Conservation (phyloP, 352 stramenopile genomes). For the Elongisporangium senticosum region DNA sequence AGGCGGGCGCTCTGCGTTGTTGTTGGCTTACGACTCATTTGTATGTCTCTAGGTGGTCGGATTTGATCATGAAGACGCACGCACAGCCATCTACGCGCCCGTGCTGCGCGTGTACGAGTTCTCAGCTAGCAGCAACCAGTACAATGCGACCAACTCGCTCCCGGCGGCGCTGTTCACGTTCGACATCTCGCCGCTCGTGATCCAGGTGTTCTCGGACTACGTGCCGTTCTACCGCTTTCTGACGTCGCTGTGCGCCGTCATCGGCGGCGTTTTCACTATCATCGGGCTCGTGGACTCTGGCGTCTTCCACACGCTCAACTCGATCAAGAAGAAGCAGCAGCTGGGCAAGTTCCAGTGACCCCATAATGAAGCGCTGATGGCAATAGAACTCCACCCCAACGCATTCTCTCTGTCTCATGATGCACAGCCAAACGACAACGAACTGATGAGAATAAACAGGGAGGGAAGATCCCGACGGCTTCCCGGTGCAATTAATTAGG, state of each 20-base stretch:
- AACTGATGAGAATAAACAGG: not conserved
- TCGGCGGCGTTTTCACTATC: conserved; percentile 81
- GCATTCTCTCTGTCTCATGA: too few species aligned
- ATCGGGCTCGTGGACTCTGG: conserved; percentile 79
- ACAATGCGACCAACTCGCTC: conserved; percentile 50
- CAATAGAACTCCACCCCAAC: too few species aligned
- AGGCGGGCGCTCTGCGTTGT: not conserved
- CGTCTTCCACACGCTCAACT: conserved; percentile 77
- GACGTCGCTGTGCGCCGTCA: conserved; percentile 76
- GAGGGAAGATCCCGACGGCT: not conserved
- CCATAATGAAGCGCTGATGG: not conserved
- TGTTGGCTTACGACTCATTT: not conserved
- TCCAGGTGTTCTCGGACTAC: conserved; percentile 56
- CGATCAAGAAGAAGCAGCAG: conserved; percentile 81
- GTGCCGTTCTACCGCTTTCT: conserved; percentile 84
- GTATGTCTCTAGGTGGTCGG: conserved; percentile 51
- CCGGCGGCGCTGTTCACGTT: conserved; percentile 72
- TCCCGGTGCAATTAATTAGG: conserved; percentile 2
- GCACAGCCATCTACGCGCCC: conserved; percentile 45
- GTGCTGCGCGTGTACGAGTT: conserved; percentile 69
- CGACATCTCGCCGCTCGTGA: conserved; percentile 76
- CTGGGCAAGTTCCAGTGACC: conserved; percentile 62
- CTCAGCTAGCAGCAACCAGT: conserved; percentile 72
- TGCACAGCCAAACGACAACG: not conserved
- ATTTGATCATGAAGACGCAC: conserved; percentile 60